Conservation (phyloP, 1,139 yeast species). For the Pichia sp. region DNA sequence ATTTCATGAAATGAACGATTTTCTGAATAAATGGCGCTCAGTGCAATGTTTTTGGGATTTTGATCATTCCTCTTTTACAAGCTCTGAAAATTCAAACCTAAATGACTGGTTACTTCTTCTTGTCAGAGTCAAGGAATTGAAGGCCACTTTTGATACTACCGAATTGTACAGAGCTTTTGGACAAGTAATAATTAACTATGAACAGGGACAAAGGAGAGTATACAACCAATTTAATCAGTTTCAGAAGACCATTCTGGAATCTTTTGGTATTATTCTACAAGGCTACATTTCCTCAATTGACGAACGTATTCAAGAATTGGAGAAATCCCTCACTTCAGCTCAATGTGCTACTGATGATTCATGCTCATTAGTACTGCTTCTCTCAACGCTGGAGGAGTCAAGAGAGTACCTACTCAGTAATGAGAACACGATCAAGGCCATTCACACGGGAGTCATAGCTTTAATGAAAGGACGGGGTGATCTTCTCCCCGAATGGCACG, state of each 20-base stretch:
- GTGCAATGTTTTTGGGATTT: conserved; percentile 59
- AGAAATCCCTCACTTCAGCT: conserved; percentile 30
- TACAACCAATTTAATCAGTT: conserved; percentile 51
- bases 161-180: conserved; percentile 37
- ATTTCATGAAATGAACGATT: conserved; percentile 28
- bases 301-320: conserved; percentile 24
- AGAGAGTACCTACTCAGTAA: background rate
- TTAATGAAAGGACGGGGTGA: conserved; percentile 40
- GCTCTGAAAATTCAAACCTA: conserved; percentile 31
- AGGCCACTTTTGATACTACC: conserved; percentile 47
- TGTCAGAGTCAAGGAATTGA: conserved; percentile 37
- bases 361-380: conserved; percentile 29
- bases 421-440: conserved; percentile 15
- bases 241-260: conserved; percentile 41
- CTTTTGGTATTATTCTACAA: conserved; percentile 36
- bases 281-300: conserved; percentile 26
- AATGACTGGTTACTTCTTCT: conserved; percentile 43
- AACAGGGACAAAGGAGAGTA: conserved; percentile 48
- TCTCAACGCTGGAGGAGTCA: conserved; percentile 30
- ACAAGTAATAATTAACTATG: conserved; percentile 35
- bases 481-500: conserved; percentile 52
- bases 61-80: background rate
- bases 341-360: conserved; percentile 32
- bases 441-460: conserved; percentile 40
- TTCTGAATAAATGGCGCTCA: conserved; percentile 45